These are phyloP conservation scores for Talaromyces sp. DNA, from an alignment of 2,329 filamentous ascomycete species.

Conservation along the genomic window DNA sequence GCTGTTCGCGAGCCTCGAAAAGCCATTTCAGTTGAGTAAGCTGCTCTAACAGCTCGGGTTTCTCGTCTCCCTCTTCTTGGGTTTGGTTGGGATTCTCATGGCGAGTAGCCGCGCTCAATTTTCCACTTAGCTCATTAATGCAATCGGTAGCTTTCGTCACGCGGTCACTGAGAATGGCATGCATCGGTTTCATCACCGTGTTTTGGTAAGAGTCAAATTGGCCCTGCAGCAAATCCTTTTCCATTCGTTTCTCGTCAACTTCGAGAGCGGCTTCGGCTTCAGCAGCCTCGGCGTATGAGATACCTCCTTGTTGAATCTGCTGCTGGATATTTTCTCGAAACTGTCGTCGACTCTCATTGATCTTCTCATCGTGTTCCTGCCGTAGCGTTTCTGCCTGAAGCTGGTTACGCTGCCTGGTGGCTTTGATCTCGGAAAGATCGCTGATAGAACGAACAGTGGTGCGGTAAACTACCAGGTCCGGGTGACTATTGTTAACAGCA, in stretches of 20 bases:
- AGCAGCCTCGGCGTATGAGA: conserved; percentile 78
- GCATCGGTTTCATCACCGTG: conserved; percentile 75
- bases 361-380: conserved; percentile 46
- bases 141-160: conserved; percentile 68
- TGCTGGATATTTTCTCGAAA: conserved; percentile 71
- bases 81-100: conserved; percentile 70
- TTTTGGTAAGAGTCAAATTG: conserved; percentile 83
- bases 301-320: conserved; percentile 70
- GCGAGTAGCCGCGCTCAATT: conserved; percentile 67
- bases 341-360: conserved; percentile 57
- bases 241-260: conserved; percentile 62
- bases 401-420: conserved; percentile 53
- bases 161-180: conserved; percentile 70
- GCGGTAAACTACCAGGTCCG: conserved; percentile 74
- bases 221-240: conserved; percentile 68
- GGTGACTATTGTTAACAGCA: conserved; percentile 92
- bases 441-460: conserved; percentile 67
- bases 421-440: conserved; percentile 66
- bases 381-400: conserved; percentile 50
- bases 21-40: conserved; percentile 94
- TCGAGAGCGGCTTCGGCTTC: conserved; percentile 72
- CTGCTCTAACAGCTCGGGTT: conserved; percentile 89
- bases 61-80: conserved; percentile 91
- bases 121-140: conserved; percentile 69
- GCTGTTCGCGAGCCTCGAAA: conserved; percentile 83